Evolutionary conservation across 148 eudicot genomes (phyloP), one percentile per base, ranked within the genome.

Genomic region (Fagopyrum tataricum): DNA sequence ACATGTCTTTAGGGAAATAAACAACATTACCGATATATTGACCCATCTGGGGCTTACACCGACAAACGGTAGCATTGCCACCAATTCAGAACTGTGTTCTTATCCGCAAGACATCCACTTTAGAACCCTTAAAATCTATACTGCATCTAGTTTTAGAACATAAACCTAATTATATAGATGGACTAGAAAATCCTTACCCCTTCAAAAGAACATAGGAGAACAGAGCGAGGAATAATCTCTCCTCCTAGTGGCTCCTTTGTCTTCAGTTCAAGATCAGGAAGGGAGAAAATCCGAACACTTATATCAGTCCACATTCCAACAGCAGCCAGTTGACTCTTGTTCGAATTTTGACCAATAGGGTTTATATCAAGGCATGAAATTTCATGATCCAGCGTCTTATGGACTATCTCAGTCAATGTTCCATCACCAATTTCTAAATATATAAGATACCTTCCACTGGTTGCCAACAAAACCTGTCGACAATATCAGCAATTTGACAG

Each of bases 301-400:
- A 95, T 95, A 82, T 95, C 97, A 5, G 98, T 95, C 98, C 98
- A 95, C 98, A 95, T 91, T 74, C 98, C 98, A 80, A 95, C 98
- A 66, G 90, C 98, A 77, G 97, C 98, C 17, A 95, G 83, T 82
- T 88, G 89, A 81, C 98, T 95, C 31, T 67, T 79, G 75, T 87
- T 90, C 39, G 82, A 89, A 80, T 87, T 80, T 59, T 90, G 85
- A 81, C 97, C 96, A 42, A 95, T 90, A 41, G 98, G 96, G 72
- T 91, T 95, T 72, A 95, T 87, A 82, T 95, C 97, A 41, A 95
- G 93, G 81, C 97, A 95, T 48, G 98, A 95, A 64, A 95, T 83
- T 67, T 95, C 98, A 74, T 90, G 81, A 75, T 90, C 97, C 86
- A 95, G 76, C 73, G 88, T 91, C n/a, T 85, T 83, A 78, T 90